Percentiles rank a stretch among this genome's conserved stretches.
Conservation (phyloP, 768 basidiomycete genomes). For the Lactarius vividus region DNA sequence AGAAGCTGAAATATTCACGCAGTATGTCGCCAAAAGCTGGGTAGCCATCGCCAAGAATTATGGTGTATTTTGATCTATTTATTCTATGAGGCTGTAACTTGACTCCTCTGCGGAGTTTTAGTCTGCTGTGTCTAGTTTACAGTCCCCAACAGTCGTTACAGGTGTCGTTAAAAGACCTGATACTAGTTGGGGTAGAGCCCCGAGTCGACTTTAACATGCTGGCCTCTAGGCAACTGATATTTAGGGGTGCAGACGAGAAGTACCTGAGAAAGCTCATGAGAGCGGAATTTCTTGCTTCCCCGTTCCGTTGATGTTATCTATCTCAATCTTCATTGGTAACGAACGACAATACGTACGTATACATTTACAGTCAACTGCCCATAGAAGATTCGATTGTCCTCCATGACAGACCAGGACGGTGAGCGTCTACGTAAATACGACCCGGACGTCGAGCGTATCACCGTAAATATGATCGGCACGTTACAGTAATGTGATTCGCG, state of each 20-base stretch:
- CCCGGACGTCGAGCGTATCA: neutral
- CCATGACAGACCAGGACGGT: neutral
- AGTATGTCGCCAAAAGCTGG: slow-evolving; percentile 69
- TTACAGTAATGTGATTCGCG: too few species aligned
- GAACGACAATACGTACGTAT: neutral
- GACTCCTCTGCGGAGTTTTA: neutral
- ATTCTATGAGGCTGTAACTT: too few species aligned
- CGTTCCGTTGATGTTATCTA: neutral
- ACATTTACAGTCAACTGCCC: neutral
- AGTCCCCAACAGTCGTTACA: too few species aligned
- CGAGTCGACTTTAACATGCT: too few species aligned
- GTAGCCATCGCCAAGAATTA: slow-evolving; percentile 66
- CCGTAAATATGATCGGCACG: neutral
- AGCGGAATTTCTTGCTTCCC: neutral
- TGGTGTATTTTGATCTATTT: slow-evolving; percentile 48
- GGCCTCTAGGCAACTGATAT: neutral
- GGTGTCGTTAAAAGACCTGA: too few species aligned
- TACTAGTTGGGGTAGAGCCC: too few species aligned
- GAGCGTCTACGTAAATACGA: too few species aligned
- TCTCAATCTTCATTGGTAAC: too few species aligned
- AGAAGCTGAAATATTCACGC: slow-evolving; percentile 54
- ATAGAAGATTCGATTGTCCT: neutral
- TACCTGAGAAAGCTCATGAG: too few species aligned
- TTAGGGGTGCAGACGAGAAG: neutral
- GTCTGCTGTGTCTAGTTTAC: too few species aligned